Percentiles rank a stretch among this genome's conserved stretches.
Evolutionary conservation across 257 asterid species (phyloP).

Genomic region (Lithospermum erythrorhizon): DNA sequence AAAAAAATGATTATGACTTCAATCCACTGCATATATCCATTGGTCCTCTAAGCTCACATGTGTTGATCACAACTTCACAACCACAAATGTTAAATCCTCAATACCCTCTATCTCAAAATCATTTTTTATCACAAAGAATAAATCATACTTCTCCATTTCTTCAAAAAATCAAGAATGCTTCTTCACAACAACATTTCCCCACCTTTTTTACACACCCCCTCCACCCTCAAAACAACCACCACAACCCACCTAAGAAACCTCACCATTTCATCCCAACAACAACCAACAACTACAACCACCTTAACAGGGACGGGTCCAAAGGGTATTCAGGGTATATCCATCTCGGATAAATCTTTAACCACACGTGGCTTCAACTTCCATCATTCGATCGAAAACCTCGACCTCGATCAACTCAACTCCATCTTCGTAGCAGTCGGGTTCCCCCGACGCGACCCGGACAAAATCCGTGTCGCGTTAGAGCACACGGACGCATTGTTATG

Average conservation of each 20-base stretch:
- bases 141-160: neutral
- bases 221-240: conserved; percentile 19
- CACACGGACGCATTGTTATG: conserved; percentile 76
- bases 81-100: neutral
- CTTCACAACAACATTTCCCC: conserved; percentile 35
- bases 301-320: neutral
- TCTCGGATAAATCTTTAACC: conserved; percentile 49
- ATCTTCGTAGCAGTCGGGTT: conserved; percentile 83
- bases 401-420: conserved; percentile 79
- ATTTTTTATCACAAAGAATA: neutral
- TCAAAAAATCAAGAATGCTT: conserved; percentile 29
- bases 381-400: conserved; percentile 37
- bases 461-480: conserved; percentile 73
- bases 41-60: neutral
- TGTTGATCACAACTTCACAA: neutral
- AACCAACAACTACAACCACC: conserved; percentile 14
- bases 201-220: conserved; percentile 12
- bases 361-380: conserved; percentile 80
- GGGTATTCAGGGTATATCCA: neutral
- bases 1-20: no score
- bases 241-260: conserved; percentile 23
- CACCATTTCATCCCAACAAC: conserved; percentile 23
- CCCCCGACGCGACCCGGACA: conserved; percentile 67
- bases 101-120: neutral
- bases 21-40: neutral